phyloP scores from a whole-genome alignment of 2,329 filamentous ascomycete genomes.

The Fusarium oligoseptatum region DNA sequence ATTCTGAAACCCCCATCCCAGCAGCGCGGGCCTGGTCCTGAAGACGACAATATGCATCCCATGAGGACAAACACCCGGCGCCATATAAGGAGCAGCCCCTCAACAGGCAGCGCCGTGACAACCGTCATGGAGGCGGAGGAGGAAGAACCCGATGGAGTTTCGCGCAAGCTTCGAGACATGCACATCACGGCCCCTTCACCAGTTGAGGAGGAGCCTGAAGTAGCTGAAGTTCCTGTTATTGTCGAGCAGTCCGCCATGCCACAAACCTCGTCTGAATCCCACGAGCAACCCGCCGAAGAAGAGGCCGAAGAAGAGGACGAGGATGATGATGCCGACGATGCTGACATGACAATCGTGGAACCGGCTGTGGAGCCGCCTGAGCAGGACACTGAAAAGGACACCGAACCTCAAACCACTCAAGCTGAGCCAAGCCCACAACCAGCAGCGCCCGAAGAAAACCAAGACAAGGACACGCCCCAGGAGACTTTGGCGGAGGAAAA shows the following conservation, averaged over 20 bases:
- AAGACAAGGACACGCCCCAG: conserved; percentile 37
- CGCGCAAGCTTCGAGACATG: conserved; percentile 61
- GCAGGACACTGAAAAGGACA: conserved; percentile 25
- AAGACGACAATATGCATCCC: conserved; percentile 66
- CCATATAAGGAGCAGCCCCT: conserved; percentile 84
- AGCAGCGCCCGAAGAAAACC: conserved; percentile 29
- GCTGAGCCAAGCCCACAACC: conserved; percentile 20
- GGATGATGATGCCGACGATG: conserved; percentile 27
- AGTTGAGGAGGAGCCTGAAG: conserved; percentile 65
- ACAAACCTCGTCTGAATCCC: conserved; percentile 21
- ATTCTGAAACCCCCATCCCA: conserved; percentile 54
- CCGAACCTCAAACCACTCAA: conserved; percentile 13
- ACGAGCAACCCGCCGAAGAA: conserved; percentile 13
- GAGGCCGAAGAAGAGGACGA: conserved; percentile 6
- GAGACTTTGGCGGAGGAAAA: conserved; percentile 11
- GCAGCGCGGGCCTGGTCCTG: conserved; percentile 49
- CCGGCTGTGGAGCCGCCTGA: conserved; percentile 36
- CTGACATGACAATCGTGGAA: conserved; percentile 45
- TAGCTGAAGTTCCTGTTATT: conserved; percentile 57
- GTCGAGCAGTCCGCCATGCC: conserved; percentile 53
- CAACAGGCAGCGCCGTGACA: conserved; percentile 81
- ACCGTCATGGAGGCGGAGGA: conserved; percentile 88
- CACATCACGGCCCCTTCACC: conserved; percentile 67
- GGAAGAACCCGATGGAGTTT: conserved; percentile 69
- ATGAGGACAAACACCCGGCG: conserved; percentile 80